Percentiles rank a stretch among this genome's conserved stretches.
Evolutionary conservation across 495 filamentous ascomycete species (phyloP).

Genomic region (Tuber brumale): DNA sequence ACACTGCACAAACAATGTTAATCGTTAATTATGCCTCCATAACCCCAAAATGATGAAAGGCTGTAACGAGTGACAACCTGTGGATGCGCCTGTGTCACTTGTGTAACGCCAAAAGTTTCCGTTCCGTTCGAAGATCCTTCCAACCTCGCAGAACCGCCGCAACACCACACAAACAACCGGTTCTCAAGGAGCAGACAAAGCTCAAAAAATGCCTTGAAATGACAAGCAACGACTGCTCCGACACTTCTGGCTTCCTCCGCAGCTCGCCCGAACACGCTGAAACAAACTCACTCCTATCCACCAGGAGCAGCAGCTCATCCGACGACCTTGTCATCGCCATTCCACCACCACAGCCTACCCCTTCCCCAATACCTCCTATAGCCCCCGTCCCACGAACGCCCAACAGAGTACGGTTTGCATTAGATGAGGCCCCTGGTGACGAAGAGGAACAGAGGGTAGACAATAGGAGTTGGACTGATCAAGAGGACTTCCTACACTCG

Average conservation of each 20-base stretch:
- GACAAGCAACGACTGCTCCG: constrained; percentile 9
- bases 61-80: neutral
- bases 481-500: constrained; percentile 44
- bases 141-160: neutral
- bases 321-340: constrained; percentile 49
- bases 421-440: constrained; percentile 47
- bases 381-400: constrained; percentile 58
- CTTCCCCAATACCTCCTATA: constrained; percentile 32
- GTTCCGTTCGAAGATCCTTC: neutral
- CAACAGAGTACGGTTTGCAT: constrained; percentile 82
- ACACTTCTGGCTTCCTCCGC: constrained; percentile 9
- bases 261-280: constrained; percentile 20
- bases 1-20: neutral
- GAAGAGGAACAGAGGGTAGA: constrained; percentile 41
- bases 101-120: neutral
- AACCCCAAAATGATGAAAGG: neutral
- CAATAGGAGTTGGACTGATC: constrained; percentile 44
- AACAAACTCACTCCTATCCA: constrained; percentile 23
- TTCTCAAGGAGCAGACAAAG: neutral
- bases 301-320: constrained; percentile 27
- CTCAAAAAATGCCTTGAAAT: constrained; percentile 38
- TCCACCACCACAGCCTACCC: constrained; percentile 40
- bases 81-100: neutral
- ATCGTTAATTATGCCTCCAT: neutral
- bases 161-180: neutral